phyloP scores from a whole-genome alignment of 2,329 filamentous ascomycete genomes.

The Aspergillus viridinutans region DNA sequence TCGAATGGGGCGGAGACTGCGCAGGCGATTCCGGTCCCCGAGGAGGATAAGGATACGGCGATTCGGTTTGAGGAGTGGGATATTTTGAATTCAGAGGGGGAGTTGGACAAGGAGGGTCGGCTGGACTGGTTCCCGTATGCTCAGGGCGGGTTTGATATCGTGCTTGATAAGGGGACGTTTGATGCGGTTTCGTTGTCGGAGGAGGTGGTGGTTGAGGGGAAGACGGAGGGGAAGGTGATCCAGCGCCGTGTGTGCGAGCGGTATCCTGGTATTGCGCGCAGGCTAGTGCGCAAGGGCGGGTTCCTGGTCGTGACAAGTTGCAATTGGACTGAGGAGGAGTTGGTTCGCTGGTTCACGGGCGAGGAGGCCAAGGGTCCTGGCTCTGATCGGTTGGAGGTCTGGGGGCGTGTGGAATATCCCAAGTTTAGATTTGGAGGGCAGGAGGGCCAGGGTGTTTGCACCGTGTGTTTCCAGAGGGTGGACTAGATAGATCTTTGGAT shows the following conservation, averaged over 20 bases:
- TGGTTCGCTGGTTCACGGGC: conserved; percentile 71
- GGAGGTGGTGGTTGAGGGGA: conserved; percentile 21
- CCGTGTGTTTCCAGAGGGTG: conserved; percentile 68
- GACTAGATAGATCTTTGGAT: not conserved
- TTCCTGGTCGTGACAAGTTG: conserved; percentile 87
- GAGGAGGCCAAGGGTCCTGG: conserved; percentile 9
- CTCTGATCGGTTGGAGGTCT: conserved; percentile 52
- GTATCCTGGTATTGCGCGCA: conserved; percentile 66
- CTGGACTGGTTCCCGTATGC: conserved; percentile 39
- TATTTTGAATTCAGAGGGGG: conserved; percentile 47
- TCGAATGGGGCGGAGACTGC: not conserved
- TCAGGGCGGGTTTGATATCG: conserved; percentile 70
- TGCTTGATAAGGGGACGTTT: conserved; percentile 98
- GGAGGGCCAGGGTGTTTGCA: conserved; percentile 85
- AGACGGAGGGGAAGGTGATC: conserved; percentile 18
- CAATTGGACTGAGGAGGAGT: conserved; percentile 93
- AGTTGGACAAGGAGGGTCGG: conserved; percentile 22
- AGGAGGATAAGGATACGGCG: conserved; percentile 9
- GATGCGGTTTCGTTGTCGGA: conserved; percentile 77
- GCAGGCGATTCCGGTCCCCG: not conserved
- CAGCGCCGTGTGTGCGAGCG: conserved; percentile 63
- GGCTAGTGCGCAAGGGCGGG: conserved; percentile 66
- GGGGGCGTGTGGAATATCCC: conserved; percentile 71
- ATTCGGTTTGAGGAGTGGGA: conserved; percentile 61
- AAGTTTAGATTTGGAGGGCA: conserved; percentile 85